Percentiles rank a stretch among this genome's conserved stretches.
phyloP scores from a whole-genome alignment of 208 protist genomes.

The Angomonas deanei region DNA sequence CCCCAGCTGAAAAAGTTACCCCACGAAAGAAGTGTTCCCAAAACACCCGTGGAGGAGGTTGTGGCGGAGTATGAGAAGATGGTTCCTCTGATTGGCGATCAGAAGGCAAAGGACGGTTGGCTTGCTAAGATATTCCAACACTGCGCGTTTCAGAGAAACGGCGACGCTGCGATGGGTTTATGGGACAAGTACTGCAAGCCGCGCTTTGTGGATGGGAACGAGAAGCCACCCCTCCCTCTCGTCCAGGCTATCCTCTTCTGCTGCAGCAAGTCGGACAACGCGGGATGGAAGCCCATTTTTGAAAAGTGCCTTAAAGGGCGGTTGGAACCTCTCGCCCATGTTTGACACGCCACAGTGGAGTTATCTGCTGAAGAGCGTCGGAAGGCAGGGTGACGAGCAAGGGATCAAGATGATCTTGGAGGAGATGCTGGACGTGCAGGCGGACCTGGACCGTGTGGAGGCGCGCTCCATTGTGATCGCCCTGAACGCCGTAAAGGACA shows the following conservation, averaged over 20 bases:
- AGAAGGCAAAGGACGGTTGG: constrained; percentile 60
- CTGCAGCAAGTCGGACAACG: constrained; percentile 62
- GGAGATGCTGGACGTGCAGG: constrained; percentile 86
- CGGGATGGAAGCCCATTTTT: constrained; percentile 70
- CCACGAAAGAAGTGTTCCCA: constrained; percentile 64
- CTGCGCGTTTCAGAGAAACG: constrained; percentile 70
- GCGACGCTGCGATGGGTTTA: constrained; percentile 54
- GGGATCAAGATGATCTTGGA: constrained; percentile 68
- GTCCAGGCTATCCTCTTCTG: constrained; percentile 79
- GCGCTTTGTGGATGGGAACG: constrained; percentile 34
- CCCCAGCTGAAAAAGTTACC: constrained; percentile 81
- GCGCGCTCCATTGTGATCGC: constrained; percentile 71
- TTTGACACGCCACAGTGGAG: constrained; percentile 84
- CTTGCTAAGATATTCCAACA: constrained; percentile 84
- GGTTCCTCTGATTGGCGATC: constrained; percentile 65
- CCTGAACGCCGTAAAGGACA: constrained; percentile 70
- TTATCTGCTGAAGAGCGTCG: constrained; percentile 76
- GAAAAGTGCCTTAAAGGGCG: constrained; percentile 60
- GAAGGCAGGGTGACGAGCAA: constrained; percentile 69
- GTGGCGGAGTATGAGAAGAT: constrained; percentile 65
- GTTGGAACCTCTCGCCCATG: constrained; percentile 81
- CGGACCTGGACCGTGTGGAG: constrained; percentile 78
- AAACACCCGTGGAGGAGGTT: constrained; percentile 70
- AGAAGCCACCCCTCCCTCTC: constrained; percentile 54
- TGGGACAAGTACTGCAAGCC: constrained; percentile 62